These are phyloP conservation scores for Paracamarosporium sp. DNA, from an alignment of 2,329 filamentous ascomycete species.

Conservation along the genomic window DNA sequence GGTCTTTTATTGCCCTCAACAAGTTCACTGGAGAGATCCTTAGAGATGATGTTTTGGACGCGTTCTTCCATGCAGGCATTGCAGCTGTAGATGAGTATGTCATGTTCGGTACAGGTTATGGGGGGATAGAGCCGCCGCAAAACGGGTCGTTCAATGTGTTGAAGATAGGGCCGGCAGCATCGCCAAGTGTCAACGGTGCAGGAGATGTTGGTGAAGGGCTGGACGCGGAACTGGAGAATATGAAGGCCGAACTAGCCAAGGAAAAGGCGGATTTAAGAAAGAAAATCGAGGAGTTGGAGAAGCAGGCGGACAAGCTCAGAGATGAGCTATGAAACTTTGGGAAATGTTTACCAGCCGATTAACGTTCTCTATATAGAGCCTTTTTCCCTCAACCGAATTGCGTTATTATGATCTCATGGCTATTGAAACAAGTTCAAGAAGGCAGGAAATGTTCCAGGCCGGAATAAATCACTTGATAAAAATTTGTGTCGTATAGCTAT, in stretches of 20 bases:
- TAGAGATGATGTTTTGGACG: constrained; percentile 1
- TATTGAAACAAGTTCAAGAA: no score
- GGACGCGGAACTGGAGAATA: neutral
- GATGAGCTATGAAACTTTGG: neutral
- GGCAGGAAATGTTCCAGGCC: no score
- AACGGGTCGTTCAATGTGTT: constrained; percentile 12
- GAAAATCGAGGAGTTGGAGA: constrained; percentile 10
- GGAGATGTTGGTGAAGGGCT: neutral
- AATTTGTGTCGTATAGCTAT: no score
- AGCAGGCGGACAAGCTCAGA: neutral
- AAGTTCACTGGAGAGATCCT: constrained; percentile 12
- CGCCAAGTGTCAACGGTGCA: neutral
- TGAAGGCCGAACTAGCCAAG: neutral
- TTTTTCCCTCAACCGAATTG: no score
- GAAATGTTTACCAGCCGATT: no score
- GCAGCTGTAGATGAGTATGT: constrained; percentile 9
- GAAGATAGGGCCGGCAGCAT: neutral
- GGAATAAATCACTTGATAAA: no score
- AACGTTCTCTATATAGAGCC: neutral
- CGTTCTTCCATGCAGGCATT: constrained; percentile 10
- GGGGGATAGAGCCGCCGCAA: neutral
- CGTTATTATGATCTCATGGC: no score
- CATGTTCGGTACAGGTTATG: constrained; percentile 11
- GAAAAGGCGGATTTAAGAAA: neutral
- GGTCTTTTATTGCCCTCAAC: constrained; percentile 3